Conservation (phyloP, 2,329 filamentous ascomycete genomes). For the Sclerotinia borealis region DNA sequence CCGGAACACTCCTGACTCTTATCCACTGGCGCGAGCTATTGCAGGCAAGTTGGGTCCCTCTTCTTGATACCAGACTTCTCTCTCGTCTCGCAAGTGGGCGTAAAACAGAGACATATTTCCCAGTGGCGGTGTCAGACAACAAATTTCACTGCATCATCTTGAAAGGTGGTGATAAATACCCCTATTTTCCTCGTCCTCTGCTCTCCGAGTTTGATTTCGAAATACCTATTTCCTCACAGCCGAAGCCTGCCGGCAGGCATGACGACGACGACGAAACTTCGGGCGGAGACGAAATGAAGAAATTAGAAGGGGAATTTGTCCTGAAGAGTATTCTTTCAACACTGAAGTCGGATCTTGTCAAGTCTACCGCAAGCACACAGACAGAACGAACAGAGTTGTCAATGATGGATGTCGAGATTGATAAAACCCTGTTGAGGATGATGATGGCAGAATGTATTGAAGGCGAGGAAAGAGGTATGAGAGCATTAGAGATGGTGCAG, state of each 20-base stretch:
- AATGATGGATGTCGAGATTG: constrained; percentile 73
- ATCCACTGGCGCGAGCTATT: constrained; percentile 85
- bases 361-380: constrained; percentile 58
- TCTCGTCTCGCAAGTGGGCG: constrained; percentile 76
- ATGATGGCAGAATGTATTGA: constrained; percentile 85
- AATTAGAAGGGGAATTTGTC: constrained; percentile 76
- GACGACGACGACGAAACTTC: constrained; percentile 35
- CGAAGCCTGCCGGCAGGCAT: constrained; percentile 34
- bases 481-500: constrained; percentile 81
- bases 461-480: constrained; percentile 90
- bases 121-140: constrained; percentile 82
- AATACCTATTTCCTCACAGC: constrained; percentile 64
- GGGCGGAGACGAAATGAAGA: constrained; percentile 46
- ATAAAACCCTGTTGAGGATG: constrained; percentile 85
- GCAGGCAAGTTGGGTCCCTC: constrained; percentile 83
- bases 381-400: constrained; percentile 62
- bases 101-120: constrained; percentile 90
- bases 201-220: constrained; percentile 92
- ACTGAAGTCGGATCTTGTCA: constrained; percentile 69
- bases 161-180: constrained; percentile 88
- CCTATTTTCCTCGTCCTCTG: constrained; percentile 84
- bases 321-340: constrained; percentile 65
- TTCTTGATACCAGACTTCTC: constrained; percentile 82
- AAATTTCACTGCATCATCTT: constrained; percentile 99
- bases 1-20: constrained; percentile 79